These are phyloP conservation scores for Angomonas deanei DNA, from an alignment of 208 protist species.

Conservation along the genomic window DNA sequence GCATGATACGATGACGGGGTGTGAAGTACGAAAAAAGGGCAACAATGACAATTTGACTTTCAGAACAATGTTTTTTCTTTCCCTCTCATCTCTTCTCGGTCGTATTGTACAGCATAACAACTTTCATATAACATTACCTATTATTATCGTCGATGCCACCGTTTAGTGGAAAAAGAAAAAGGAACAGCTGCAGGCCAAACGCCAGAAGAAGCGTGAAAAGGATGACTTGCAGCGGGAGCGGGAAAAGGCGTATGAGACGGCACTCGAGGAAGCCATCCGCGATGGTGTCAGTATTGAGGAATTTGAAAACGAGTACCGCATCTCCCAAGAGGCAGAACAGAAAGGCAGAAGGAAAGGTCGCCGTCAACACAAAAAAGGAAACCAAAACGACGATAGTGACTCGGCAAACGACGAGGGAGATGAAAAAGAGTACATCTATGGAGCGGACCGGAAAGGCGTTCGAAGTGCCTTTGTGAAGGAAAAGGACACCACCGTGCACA, in stretches of 20 bases:
- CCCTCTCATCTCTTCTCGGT: slow-evolving; percentile 9
- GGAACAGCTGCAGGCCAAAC: slow-evolving; percentile 86
- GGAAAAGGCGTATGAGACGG: background rate
- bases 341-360: background rate
- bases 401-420: background rate
- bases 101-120: background rate
- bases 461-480: slow-evolving; percentile 67
- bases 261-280: background rate
- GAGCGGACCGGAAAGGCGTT: slow-evolving; percentile 39
- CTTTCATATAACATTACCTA: slow-evolving; percentile 8
- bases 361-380: background rate
- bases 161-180: slow-evolving; percentile 91
- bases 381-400: background rate
- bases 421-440: slow-evolving; percentile 46
- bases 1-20: no score
- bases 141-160: slow-evolving; percentile 28
- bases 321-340: background rate
- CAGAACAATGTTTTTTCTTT: background rate
- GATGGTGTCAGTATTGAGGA: background rate
- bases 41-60: no score
- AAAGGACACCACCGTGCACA: slow-evolving; percentile 33
- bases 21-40: no score
- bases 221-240: slow-evolving; percentile 13
- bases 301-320: background rate
- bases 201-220: slow-evolving; percentile 65